A percentile compares a stretch with the other conserved stretches of the same genome.
Conservation (phyloP, 1,284 basidiomycete genomes). For the Athelia sp. region DNA sequence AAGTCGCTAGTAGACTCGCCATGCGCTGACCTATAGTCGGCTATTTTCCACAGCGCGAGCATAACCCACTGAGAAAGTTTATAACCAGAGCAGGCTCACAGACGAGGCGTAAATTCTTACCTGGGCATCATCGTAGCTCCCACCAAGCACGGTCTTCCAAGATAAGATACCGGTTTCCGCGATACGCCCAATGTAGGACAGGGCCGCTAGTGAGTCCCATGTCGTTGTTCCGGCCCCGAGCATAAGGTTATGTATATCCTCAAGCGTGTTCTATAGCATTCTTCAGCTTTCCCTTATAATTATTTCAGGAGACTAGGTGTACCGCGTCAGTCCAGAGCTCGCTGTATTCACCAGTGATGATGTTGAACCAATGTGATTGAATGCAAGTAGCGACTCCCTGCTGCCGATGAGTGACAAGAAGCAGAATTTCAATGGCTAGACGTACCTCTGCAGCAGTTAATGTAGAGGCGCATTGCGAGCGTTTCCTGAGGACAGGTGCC, state of each 20-base stretch:
- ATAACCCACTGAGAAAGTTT: conserved; percentile 5
- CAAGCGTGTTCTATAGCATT: conserved; percentile 6
- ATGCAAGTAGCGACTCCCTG: not conserved
- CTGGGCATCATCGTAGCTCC: conserved; percentile 6
- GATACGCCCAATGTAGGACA: conserved; percentile 5
- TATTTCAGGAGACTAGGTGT: not conserved
- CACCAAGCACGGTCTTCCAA: conserved; percentile 5
- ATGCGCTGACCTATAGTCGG: conserved; percentile 5
- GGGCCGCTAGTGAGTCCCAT: conserved; percentile 5
- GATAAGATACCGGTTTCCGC: conserved; percentile 3
- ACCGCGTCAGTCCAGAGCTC: conserved; percentile 4
- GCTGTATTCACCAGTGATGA: not conserved
- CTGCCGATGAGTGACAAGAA: not conserved
- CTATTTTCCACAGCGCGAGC: conserved; percentile 8
- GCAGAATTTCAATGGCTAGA: too few relatives aligned
- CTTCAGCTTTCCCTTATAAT: too few relatives aligned
- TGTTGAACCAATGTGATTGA: not conserved
- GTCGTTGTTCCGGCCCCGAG: conserved; percentile 4
- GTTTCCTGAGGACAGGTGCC: too few relatives aligned
- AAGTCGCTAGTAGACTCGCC: not conserved
- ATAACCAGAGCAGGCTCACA: not conserved
- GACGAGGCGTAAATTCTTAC: not conserved
- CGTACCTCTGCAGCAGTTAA: too few relatives aligned
- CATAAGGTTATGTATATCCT: conserved; percentile 7
- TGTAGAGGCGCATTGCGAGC: too few relatives aligned